Conservation (phyloP, 2,329 filamentous ascomycete genomes). For the Fusarium circinatum region DNA sequence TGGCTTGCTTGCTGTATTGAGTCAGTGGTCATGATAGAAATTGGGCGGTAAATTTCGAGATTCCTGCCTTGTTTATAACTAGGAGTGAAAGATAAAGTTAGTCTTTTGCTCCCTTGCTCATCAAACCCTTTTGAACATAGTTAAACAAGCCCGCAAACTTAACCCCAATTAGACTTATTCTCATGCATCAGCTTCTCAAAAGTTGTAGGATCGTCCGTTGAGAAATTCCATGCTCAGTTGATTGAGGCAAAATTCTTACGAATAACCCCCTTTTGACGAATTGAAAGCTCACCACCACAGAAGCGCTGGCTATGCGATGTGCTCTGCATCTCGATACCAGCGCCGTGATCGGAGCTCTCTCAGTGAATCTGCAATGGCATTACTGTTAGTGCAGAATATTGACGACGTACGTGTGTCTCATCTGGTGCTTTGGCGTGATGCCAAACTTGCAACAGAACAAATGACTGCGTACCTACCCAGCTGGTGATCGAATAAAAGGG, state of each 20-base stretch:
- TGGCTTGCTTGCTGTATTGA: background rate
- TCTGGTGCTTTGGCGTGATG: background rate
- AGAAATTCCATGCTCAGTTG: background rate
- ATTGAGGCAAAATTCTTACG: background rate
- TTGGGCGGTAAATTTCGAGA: background rate
- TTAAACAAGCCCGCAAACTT: background rate
- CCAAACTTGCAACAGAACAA: background rate
- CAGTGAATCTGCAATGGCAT: background rate
- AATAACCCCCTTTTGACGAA: background rate
- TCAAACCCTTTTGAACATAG: background rate
- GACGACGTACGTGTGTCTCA: background rate
- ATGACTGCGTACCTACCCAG: background rate
- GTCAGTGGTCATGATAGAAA: background rate
- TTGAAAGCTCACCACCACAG: background rate
- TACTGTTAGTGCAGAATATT: background rate
- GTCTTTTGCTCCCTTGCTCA: background rate
- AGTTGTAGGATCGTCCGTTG: background rate
- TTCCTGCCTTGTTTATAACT: background rate
- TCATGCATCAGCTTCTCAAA: constrained; percentile 3
- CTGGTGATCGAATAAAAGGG: background rate
- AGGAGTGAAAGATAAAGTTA: background rate
- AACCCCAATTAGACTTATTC: constrained; percentile 1
- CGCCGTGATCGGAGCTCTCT: background rate
- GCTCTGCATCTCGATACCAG: background rate
- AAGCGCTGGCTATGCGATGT: background rate